phyloP scores from a whole-genome alignment of 2,329 filamentous ascomycete species.

The Aspergillus brunneoviolaceus region DNA sequence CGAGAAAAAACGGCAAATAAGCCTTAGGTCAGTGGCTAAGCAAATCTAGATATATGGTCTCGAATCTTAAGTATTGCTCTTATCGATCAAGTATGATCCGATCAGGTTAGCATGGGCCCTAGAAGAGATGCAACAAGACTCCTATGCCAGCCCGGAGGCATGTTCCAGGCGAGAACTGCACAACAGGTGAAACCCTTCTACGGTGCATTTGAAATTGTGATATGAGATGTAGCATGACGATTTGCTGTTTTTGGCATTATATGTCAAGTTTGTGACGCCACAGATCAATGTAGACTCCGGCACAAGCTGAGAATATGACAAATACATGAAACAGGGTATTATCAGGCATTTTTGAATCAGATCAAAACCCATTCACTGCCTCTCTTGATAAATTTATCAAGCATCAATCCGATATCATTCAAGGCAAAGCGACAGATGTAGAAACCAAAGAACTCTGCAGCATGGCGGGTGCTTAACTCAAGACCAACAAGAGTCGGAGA shows the following conservation, averaged over 20 bases:
- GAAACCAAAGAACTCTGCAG: conserved; percentile 96
- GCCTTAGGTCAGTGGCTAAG: conserved; percentile 22
- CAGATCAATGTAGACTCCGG: too few species aligned
- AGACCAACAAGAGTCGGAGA: conserved; percentile 94
- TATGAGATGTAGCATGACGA: too few species aligned
- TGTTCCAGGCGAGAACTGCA: too few species aligned
- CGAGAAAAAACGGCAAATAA: conserved; percentile 64
- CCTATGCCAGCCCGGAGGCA: too few species aligned
- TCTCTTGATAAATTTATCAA: conserved; percentile 97
- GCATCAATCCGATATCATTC: conserved; percentile 74
- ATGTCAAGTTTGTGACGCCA: too few species aligned
- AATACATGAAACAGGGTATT: neutral
- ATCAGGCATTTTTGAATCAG: conserved; percentile 26
- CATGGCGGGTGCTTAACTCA: conserved; percentile 88
- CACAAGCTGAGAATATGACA: neutral
- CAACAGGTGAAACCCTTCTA: too few species aligned
- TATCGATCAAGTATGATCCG: too few species aligned
- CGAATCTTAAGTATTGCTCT: too few species aligned
- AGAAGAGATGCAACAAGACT: too few species aligned
- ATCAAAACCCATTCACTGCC: conserved; percentile 89
- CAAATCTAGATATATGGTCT: neutral
- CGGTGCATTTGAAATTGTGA: too few species aligned
- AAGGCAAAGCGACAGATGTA: conserved; percentile 96
- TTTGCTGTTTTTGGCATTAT: too few species aligned
- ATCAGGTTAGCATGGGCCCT: too few species aligned